These are phyloP conservation scores for Wickerhamiella infanticola DNA, from an alignment of 1,139 yeast species.

Conservation along the genomic window DNA sequence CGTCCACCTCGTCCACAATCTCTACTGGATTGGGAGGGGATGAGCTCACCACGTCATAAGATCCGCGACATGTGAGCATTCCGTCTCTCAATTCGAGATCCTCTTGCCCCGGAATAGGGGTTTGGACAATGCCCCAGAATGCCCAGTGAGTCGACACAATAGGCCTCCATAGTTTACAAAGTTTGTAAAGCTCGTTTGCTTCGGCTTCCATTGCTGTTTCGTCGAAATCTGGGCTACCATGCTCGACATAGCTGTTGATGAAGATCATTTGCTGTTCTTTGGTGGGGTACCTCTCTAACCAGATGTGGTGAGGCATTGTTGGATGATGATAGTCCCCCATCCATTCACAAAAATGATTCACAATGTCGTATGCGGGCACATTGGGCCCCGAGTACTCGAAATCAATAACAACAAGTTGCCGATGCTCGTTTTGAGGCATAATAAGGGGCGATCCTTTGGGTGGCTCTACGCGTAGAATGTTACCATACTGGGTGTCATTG, in stretches of 20 bases:
- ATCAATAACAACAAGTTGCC: slow-evolving; percentile 78
- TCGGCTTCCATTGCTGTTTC: slow-evolving; percentile 33
- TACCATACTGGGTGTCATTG: slow-evolving; percentile 94
- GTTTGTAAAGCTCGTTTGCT: slow-evolving; percentile 44
- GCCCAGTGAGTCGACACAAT: slow-evolving; percentile 72
- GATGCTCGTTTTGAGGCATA: slow-evolving; percentile 38
- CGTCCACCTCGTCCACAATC: slow-evolving; percentile 31
- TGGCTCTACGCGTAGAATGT: slow-evolving; percentile 36
- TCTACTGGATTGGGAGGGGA: slow-evolving; percentile 10
- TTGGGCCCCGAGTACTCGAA: slow-evolving; percentile 95
- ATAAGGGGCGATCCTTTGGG: slow-evolving; percentile 29
- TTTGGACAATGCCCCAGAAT: slow-evolving; percentile 80
- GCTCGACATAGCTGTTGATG: slow-evolving; percentile 53
- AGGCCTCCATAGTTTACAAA: slow-evolving; percentile 65
- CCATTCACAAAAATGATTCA: slow-evolving; percentile 89
- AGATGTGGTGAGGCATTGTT: slow-evolving; percentile 40
- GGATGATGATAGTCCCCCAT: slow-evolving; percentile 82
- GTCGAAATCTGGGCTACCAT: slow-evolving; percentile 24
- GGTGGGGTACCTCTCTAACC: slow-evolving; percentile 46
- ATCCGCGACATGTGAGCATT: slow-evolving; percentile 15
- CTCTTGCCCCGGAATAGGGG: slow-evolving; percentile 21
- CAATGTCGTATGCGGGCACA: slow-evolving; percentile 75
- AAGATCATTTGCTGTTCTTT: slow-evolving; percentile 54
- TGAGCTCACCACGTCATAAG: slow-evolving; percentile 15
- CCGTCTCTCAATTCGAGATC: slow-evolving; percentile 17